Conservation (phyloP, 2,329 filamentous ascomycete species). For the Claviceps spartinae region DNA sequence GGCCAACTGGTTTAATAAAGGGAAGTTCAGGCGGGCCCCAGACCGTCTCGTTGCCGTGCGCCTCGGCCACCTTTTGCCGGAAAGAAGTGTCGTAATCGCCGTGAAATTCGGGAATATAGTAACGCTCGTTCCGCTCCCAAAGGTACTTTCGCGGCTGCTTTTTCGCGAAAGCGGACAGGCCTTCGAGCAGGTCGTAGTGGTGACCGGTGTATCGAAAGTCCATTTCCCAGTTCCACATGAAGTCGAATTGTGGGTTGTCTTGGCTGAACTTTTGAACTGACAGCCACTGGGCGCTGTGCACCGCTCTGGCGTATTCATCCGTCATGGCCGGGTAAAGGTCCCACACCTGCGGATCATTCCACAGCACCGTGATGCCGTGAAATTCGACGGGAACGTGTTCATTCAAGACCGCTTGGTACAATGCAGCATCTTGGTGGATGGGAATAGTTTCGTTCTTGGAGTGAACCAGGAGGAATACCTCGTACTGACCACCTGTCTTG, state of each 20-base stretch:
- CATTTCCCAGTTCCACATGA: slow-evolving; percentile 80
- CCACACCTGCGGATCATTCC: slow-evolving; percentile 61
- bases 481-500: slow-evolving; percentile 66
- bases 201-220: slow-evolving; percentile 69
- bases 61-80: slow-evolving; percentile 45
- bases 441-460: slow-evolving; percentile 49
- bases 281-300: slow-evolving; percentile 54
- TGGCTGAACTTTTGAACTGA: slow-evolving; percentile 64
- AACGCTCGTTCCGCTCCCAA: slow-evolving; percentile 62
- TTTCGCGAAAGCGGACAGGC: slow-evolving; percentile 47
- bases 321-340: slow-evolving; percentile 65
- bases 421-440: slow-evolving; percentile 44
- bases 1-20: slow-evolving; percentile 47
- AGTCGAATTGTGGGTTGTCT: slow-evolving; percentile 68
- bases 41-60: slow-evolving; percentile 39
- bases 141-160: slow-evolving; percentile 57
- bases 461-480: slow-evolving; percentile 68
- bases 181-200: slow-evolving; percentile 65
- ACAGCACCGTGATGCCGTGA: slow-evolving; percentile 55
- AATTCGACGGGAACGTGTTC: slow-evolving; percentile 57
- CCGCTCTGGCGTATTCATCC: slow-evolving; percentile 39
- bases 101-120: slow-evolving; percentile 57
- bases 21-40: slow-evolving; percentile 54
- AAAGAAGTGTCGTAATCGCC: slow-evolving; percentile 56
- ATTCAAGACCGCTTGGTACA: slow-evolving; percentile 46